phyloP scores from a whole-genome alignment of 345 rosid species.

The Gossypium sturtianum region DNA sequence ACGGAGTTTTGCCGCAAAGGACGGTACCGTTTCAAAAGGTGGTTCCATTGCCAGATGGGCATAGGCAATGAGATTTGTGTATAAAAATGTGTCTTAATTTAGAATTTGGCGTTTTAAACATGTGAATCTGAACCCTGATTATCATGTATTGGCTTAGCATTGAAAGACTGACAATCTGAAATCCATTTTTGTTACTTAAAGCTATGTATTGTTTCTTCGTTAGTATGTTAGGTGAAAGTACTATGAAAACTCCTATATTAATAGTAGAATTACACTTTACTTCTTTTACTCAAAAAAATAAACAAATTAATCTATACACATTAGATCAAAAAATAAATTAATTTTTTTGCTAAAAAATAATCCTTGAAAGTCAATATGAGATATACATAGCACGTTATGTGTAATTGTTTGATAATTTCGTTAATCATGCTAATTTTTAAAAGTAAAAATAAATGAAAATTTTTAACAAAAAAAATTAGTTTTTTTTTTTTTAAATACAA shows the following conservation, averaged over 20 bases:
- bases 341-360: too few species aligned
- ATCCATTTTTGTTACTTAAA: background rate
- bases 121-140: background rate
- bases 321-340: too few species aligned
- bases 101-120: background rate
- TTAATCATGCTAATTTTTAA: too few species aligned
- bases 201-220: background rate
- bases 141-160: background rate
- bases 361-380: too few species aligned
- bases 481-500: too few species aligned
- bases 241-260: too few species aligned
- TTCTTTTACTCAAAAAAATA: too few species aligned
- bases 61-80: constrained; percentile 57
- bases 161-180: background rate
- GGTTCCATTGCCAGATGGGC: constrained; percentile 79
- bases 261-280: too few species aligned
- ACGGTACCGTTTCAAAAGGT: constrained; percentile 72
- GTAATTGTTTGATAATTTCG: too few species aligned
- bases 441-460: too few species aligned
- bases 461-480: too few species aligned
- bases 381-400: fast-evolving
- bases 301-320: too few species aligned
- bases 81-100: constrained; percentile 5
- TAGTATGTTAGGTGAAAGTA: background rate
- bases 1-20: constrained; percentile 83